These are phyloP conservation scores for Nitzschia sp. DNA, from an alignment of 108 stramenopile genomes.

Conservation along the genomic window DNA sequence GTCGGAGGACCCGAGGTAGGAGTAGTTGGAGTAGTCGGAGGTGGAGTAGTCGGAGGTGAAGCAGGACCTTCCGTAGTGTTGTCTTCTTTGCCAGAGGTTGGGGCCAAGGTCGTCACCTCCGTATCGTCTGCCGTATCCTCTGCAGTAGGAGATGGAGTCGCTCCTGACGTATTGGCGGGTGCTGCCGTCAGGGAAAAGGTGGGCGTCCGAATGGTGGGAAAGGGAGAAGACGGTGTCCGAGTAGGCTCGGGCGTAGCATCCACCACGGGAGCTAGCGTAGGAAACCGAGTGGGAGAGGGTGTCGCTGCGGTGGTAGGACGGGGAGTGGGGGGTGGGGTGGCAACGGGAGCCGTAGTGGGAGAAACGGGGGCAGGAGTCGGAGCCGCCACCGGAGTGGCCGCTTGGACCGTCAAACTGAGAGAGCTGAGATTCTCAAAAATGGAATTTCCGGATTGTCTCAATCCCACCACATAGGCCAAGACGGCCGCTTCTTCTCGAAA, in stretches of 20 bases:
- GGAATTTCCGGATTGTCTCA: conserved; percentile 4
- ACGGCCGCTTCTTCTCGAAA: conserved; percentile 1
- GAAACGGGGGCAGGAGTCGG: not conserved
- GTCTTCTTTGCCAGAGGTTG: not conserved
- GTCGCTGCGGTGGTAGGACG: not conserved
- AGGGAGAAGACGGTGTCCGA: not conserved
- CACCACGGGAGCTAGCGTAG: not conserved
- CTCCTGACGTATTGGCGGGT: not conserved
- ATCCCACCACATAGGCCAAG: not conserved
- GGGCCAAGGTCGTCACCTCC: not conserved
- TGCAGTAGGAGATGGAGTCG: not conserved
- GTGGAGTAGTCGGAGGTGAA: not conserved
- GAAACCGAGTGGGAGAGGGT: not conserved
- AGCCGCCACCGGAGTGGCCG: conserved; percentile 2
- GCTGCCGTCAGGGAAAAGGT: conserved; percentile 2
- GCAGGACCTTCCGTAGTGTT: not conserved
- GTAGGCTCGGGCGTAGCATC: not conserved
- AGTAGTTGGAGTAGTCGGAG: not conserved
- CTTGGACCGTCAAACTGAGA: not conserved
- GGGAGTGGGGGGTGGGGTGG: conserved; percentile 1
- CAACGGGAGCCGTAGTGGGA: not conserved
- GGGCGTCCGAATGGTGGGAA: not conserved
- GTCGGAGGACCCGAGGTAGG: not conserved
- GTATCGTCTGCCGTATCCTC: not conserved
- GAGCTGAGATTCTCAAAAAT: conserved; percentile 5